Evolutionary conservation across 2,329 filamentous ascomycete genomes (phyloP), one percentile per base, ranked within the genome.

Genomic region (Xylariaceae sp.): DNA sequence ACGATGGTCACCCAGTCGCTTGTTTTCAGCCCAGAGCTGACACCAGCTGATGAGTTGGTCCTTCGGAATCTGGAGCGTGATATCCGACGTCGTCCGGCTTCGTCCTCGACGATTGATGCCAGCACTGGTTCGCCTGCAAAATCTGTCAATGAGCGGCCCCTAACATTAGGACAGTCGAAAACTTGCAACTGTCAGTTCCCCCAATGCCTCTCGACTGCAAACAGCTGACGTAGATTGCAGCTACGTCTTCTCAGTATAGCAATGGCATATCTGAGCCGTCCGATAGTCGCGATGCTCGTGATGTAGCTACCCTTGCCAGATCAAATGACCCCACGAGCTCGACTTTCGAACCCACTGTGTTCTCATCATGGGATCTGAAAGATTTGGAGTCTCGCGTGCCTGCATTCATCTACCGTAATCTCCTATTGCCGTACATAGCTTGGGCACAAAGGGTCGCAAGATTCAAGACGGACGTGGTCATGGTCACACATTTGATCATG

Each of bases 401-500:
- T 11, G 61, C 62, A 1, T 35, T 42, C 1, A 42, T 62, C 12
- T 62, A 64, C 33, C 36, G 47, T 11, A 38, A 57, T 36, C 33
- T 62, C 14, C 47, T 64, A 44, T 33, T 53, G 31, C 62, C 62
- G 2, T 64, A 64, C 15, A 44, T 62, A 12, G 53, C 53, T 48
- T 64, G 62, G 62, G 62, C 62, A 11, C 59, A 57, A 35, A 43
- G 18, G 14, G 46, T 60, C 6, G 60, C 60, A 32, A 53, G 61
- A 43, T 49, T 58, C 48, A 50, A 61, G 33, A 64, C 60, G 48
- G 88, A 92, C 64, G 85, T 91, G 15, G 80, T 90, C 42, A 89
- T 92, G 76, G 67, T 91, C 48, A 89, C 86, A 0, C 87, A 92
- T 65, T 75, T 92, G 18, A 64, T 90, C 33, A 69, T 90, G 22